These are phyloP conservation scores for Cercospora nicotianae DNA, from an alignment of 2,329 filamentous ascomycete species.

Conservation along the genomic window DNA sequence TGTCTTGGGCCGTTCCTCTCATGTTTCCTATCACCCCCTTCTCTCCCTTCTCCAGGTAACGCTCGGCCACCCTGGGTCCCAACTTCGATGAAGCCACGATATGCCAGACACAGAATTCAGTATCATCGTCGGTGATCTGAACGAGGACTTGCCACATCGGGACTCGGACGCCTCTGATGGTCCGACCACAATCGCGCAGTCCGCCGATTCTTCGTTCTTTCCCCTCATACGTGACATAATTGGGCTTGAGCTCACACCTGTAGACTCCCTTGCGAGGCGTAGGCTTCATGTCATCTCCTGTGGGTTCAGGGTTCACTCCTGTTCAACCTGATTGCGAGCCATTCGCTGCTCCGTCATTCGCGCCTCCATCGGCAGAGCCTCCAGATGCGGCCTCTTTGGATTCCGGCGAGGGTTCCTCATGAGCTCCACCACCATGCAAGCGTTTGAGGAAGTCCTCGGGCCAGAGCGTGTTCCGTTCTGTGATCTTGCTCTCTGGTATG, in stretches of 20 bases:
- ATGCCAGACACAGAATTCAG: not conserved
- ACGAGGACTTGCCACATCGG: not conserved
- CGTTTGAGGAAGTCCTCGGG: not conserved
- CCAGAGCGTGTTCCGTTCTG: not conserved
- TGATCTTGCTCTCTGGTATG: not conserved
- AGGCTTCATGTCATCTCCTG: no score
- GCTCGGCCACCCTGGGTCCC: not conserved
- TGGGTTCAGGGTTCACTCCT: no score
- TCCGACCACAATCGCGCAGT: not conserved
- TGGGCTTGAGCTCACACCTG: not conserved
- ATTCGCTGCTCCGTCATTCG: no score
- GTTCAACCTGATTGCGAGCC: no score
- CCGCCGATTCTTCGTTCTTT: not conserved
- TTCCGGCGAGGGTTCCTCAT: not conserved
- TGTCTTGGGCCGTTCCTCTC: not conserved
- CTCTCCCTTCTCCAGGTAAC: not conserved
- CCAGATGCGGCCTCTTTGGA: no score
- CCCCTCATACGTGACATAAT: not conserved
- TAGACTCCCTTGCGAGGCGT: not conserved
- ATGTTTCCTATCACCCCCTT: not conserved
- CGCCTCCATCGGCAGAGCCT: no score
- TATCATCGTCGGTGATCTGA: not conserved
- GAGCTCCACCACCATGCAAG: not conserved
- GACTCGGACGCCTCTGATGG: not conserved
- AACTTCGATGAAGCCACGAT: not conserved